phyloP scores from a whole-genome alignment of 2,329 filamentous ascomycete species.

The Paraphoma sp. region DNA sequence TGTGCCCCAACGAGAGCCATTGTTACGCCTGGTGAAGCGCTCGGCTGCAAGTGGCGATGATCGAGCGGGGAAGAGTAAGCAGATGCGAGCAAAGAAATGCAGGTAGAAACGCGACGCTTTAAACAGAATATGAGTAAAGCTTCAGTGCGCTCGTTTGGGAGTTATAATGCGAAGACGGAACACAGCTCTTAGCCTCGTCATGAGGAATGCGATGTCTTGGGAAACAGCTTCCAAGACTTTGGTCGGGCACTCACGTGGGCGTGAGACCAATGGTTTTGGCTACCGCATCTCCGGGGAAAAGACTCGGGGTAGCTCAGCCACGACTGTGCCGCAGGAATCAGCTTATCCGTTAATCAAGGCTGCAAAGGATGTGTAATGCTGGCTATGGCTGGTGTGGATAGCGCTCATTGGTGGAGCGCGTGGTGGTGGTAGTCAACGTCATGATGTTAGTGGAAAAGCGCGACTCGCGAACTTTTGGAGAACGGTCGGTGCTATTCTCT shows the following conservation, averaged over 20 bases:
- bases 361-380: neutral
- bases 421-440: conserved; percentile 36
- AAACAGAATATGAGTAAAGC: no score
- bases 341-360: neutral
- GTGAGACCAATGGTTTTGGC: neutral
- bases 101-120: neutral
- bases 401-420: conserved; percentile 17
- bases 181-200: neutral
- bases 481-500: conserved; percentile 5
- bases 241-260: neutral
- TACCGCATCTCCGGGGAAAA: neutral
- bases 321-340: neutral
- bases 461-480: conserved; percentile 36
- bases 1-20: conserved; percentile 13
- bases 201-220: neutral
- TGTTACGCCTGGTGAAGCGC: neutral
- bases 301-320: neutral
- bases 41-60: neutral
- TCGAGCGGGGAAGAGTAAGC: neutral
- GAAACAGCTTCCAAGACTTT: neutral
- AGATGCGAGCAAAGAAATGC: neutral
- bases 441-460: conserved; percentile 36
- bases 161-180: neutral
- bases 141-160: no score
- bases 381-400: neutral